These are phyloP conservation scores for Linum tenue DNA, from an alignment of 345 rosid species.

Conservation along the genomic window DNA sequence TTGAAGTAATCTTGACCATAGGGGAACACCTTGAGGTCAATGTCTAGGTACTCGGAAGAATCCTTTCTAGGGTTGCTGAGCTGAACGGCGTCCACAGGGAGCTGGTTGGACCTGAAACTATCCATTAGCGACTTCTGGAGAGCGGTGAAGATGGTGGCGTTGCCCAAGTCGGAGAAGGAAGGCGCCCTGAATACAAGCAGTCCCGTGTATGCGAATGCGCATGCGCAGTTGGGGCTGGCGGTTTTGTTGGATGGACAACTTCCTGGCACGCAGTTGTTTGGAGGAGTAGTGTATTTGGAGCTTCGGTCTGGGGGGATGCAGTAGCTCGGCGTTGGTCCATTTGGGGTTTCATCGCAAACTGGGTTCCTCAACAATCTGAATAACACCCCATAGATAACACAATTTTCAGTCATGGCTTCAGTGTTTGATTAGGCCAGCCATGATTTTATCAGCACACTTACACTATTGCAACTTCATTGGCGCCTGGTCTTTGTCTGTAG, in stretches of 20 bases:
- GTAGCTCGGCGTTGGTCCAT: conserved; percentile 20
- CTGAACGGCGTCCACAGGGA: conserved; percentile 56
- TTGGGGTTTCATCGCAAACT: conserved; percentile 34
- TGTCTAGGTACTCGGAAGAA: conserved; percentile 27
- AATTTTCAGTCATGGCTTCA: neutral
- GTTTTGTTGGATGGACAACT: conserved; percentile 27
- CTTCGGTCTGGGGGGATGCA: conserved; percentile 28
- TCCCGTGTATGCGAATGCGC: conserved; percentile 65
- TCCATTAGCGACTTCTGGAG: conserved; percentile 28
- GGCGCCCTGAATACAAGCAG: conserved; percentile 47
- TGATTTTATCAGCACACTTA: conserved; percentile 22
- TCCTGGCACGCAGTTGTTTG: conserved; percentile 32
- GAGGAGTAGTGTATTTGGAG: conserved; percentile 32
- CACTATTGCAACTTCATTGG: conserved; percentile 28
- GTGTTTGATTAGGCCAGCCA: neutral
- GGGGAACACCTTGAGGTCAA: conserved; percentile 52
- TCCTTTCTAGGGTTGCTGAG: conserved; percentile 53
- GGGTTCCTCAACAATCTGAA: conserved; percentile 67
- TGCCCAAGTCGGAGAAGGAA: conserved; percentile 51
- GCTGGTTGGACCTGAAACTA: conserved; percentile 20
- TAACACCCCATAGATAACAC: conserved; percentile 1
- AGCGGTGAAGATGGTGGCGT: conserved; percentile 19
- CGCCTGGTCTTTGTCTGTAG: conserved; percentile 13
- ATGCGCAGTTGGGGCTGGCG: conserved; percentile 55
- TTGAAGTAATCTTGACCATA: conserved; percentile 37